phyloP scores from a whole-genome alignment of 208 protist species.

The Angomonas deanei region DNA sequence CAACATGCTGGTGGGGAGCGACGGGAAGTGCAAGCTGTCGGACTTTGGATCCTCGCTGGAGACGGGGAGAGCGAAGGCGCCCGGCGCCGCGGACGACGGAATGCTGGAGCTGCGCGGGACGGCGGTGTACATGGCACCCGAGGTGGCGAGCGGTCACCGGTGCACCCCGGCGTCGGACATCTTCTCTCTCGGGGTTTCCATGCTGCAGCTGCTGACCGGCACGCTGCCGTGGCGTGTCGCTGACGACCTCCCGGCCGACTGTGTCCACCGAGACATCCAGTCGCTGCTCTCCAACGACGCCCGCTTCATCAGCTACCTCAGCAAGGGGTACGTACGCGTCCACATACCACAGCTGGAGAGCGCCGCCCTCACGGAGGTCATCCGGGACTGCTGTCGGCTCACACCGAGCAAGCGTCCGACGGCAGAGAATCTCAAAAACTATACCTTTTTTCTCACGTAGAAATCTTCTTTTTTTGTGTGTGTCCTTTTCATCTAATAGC shows the following conservation, averaged over 20 bases:
- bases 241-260: not conserved
- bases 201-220: conserved; percentile 77
- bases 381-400: not conserved
- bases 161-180: conserved; percentile 69
- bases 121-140: conserved; percentile 32
- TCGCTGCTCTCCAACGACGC: not conserved
- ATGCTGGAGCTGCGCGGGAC: conserved; percentile 31
- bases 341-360: not conserved
- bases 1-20: conserved; percentile 75
- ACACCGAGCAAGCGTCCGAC: not conserved
- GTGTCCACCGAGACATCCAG: not conserved
- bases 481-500: no score
- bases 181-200: conserved; percentile 70
- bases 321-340: not conserved
- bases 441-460: not conserved
- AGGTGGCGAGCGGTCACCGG: conserved; percentile 3
- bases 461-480: not conserved
- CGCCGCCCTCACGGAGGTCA: not conserved
- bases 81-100: conserved; percentile 7
- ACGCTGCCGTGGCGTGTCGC: conserved; percentile 45
- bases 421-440: not conserved
- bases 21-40: conserved; percentile 81
- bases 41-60: conserved; percentile 83
- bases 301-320: not conserved
- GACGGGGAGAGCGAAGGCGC: conserved; percentile 6